Evolutionary conservation across 306 rosid genomes (phyloP).

Genomic region (Trifolium repens): DNA sequence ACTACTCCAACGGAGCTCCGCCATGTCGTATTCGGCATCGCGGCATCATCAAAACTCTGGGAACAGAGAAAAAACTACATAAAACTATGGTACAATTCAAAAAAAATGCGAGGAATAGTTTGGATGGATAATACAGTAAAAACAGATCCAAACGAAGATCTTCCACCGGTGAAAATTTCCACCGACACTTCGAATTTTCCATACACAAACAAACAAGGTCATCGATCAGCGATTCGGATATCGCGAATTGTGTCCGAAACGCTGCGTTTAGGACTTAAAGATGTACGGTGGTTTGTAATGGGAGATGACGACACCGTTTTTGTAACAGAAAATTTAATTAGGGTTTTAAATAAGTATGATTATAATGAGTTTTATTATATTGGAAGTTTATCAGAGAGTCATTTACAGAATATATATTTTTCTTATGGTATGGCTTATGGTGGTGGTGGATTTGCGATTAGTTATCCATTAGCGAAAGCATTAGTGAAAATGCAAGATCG

Average conservation of each 20-base stretch:
- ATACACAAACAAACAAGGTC: slow-evolving; percentile 79
- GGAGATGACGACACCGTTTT: slow-evolving; percentile 98
- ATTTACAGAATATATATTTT: slow-evolving; percentile 88
- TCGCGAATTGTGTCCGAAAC: slow-evolving; percentile 92
- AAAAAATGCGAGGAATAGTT: slow-evolving; percentile 75
- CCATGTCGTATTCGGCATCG: slow-evolving; percentile 87
- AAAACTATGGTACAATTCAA: slow-evolving; percentile 79
- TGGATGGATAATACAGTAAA: slow-evolving; percentile 73
- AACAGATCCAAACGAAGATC: slow-evolving; percentile 38
- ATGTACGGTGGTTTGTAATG: slow-evolving; percentile 94
- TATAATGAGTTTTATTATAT: slow-evolving; percentile 79
- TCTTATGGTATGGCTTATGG: slow-evolving; percentile 98
- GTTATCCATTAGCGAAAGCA: slow-evolving; percentile 75
- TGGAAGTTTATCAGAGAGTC: slow-evolving; percentile 90
- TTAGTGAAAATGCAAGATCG: slow-evolving; percentile 78
- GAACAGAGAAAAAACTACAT: slow-evolving; percentile 76
- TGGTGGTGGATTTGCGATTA: slow-evolving; percentile 94
- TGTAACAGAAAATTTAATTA: slow-evolving; percentile 70
- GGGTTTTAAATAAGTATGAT: slow-evolving; percentile 74
- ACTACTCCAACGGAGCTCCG: slow-evolving; percentile 53
- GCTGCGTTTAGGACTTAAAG: slow-evolving; percentile 63
- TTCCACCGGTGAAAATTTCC: slow-evolving; percentile 75
- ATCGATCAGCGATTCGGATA: slow-evolving; percentile 91
- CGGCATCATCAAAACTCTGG: slow-evolving; percentile 93
- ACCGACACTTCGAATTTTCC: slow-evolving; percentile 65